A percentile compares a stretch with the other conserved stretches of the same genome.
phyloP scores from a whole-genome alignment of 371 early-diverging fungal genomes.

The Smittium mucronatum region DNA sequence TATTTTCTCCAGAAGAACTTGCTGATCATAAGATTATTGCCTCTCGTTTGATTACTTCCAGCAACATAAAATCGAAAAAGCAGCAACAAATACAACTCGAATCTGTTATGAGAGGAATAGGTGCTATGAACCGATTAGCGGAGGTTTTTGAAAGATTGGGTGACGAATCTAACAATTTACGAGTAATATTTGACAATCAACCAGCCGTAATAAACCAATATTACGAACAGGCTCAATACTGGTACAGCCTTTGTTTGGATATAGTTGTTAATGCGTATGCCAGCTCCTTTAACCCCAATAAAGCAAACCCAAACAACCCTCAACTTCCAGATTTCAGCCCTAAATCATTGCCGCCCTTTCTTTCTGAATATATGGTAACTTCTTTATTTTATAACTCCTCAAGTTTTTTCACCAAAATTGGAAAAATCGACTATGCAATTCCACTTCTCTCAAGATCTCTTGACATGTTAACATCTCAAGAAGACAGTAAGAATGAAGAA shows the following conservation, averaged over 20 bases:
- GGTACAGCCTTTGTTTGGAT: slow-evolving; percentile 33
- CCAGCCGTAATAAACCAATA: slow-evolving; percentile 14
- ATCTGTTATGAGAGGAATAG: slow-evolving; percentile 2
- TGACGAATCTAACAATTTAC: slow-evolving; percentile 19
- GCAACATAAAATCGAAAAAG: background rate
- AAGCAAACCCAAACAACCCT: slow-evolving; percentile 17
- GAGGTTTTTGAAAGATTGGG: slow-evolving; percentile 26
- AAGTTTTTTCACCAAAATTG: slow-evolving; percentile 22
- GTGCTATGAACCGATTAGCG: slow-evolving; percentile 17
- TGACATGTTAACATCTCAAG: slow-evolving; percentile 23
- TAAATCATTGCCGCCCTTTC: slow-evolving; percentile 21
- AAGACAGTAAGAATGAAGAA: slow-evolving; percentile 19
- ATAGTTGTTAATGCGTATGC: slow-evolving; percentile 27
- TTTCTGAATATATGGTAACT: slow-evolving; percentile 24
- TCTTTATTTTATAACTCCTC: slow-evolving; percentile 33
- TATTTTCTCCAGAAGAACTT: slow-evolving; percentile 5
- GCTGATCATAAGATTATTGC: background rate
- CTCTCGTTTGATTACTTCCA: background rate
- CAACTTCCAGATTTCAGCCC: slow-evolving; percentile 26
- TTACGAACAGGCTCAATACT: slow-evolving; percentile 20
- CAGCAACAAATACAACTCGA: background rate
- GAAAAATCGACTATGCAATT: slow-evolving; percentile 21
- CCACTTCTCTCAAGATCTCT: slow-evolving; percentile 31
- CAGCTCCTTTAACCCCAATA: slow-evolving; percentile 22
- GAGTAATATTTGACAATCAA: slow-evolving; percentile 16